These are phyloP conservation scores for Exserohilum turcica DNA, from an alignment of 2,329 filamentous ascomycete species.

Conservation along the genomic window DNA sequence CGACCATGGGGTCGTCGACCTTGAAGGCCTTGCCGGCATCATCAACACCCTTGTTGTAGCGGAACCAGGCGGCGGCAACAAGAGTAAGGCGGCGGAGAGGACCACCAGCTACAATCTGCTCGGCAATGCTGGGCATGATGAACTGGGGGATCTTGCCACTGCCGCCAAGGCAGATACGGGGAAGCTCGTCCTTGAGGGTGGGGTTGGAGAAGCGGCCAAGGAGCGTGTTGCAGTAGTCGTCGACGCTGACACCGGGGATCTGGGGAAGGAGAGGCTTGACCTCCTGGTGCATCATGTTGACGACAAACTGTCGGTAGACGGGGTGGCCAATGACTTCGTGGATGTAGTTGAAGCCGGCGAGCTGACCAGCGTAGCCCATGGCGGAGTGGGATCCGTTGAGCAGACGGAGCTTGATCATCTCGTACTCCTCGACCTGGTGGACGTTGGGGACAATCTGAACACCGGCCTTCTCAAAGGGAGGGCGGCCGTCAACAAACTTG, in stretches of 20 bases:
- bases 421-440: conserved; percentile 35
- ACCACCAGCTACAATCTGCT: conserved; percentile 33
- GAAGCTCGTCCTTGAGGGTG: conserved; percentile 36
- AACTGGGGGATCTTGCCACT: conserved; percentile 39
- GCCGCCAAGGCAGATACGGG: conserved; percentile 38
- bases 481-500: conserved; percentile 36
- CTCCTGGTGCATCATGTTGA: conserved; percentile 39
- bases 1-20: conserved; percentile 34
- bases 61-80: conserved; percentile 35
- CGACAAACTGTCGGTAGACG: conserved; percentile 31
- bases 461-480: conserved; percentile 36
- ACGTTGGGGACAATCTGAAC: conserved; percentile 37
- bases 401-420: conserved; percentile 37
- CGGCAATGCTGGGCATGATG: conserved; percentile 38
- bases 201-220: conserved; percentile 36
- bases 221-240: conserved; percentile 36
- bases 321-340: conserved; percentile 36
- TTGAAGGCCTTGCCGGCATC: conserved; percentile 31
- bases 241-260: conserved; percentile 35
- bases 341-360: conserved; percentile 34
- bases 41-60: conserved; percentile 32
- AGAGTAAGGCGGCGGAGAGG: conserved; percentile 33
- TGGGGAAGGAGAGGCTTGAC: conserved; percentile 35
- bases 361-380: conserved; percentile 35
- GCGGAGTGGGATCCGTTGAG: conserved; percentile 36